Evolutionary conservation across 225 moss, liverwort and hornwort species (phyloP), one percentile per base, ranked within the genome.

Genomic region (Pseudisothecium myosuroides): DNA sequence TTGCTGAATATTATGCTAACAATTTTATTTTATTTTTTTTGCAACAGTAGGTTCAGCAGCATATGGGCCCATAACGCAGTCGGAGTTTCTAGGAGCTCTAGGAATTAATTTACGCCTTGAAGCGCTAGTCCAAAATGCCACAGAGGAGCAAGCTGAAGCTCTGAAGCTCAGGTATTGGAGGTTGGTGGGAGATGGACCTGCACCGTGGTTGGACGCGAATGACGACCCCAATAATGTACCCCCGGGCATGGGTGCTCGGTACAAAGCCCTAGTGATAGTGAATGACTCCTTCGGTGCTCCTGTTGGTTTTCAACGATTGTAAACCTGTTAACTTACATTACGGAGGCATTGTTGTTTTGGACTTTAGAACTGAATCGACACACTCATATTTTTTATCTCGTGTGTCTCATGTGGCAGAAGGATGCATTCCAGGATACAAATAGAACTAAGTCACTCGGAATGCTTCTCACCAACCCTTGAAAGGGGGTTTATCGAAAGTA

Each of bases 91-190:
- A 67, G 95, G 96, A 65, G 92, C 93, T 43, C 86, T 99, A 26
- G 97, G 98, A 10, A 99, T 97, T 18, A 96, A 95, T 85, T 92
- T 94, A 55, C 94, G 98, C 72, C 93, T 97, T 12, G 95, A 96
- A 80, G 88, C 93, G 6, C 79, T 99, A 20, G 52, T 94, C 36
- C 89, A 87, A 59, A 93, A 93, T 61, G 93, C 94, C 2, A 95
- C 91, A 5, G 96, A 96, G 78, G 72, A 93, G 80, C 97, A 99
- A 91, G 93, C 88, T 32, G 94, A 99, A 84, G 94, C 95, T 58
- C 89, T 99, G 58, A 90, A 90, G 50, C 84, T 96, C 16, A 96
- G 98, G 24, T 99, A 97, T 31, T 99, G 98, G 98, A 93, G 96
- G 87, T 90, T 99, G 50, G 95, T 96, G 49, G 98, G 98, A 68